Conservation (phyloP, 768 basidiomycete species). For the Rhodocollybia butyracea region DNA sequence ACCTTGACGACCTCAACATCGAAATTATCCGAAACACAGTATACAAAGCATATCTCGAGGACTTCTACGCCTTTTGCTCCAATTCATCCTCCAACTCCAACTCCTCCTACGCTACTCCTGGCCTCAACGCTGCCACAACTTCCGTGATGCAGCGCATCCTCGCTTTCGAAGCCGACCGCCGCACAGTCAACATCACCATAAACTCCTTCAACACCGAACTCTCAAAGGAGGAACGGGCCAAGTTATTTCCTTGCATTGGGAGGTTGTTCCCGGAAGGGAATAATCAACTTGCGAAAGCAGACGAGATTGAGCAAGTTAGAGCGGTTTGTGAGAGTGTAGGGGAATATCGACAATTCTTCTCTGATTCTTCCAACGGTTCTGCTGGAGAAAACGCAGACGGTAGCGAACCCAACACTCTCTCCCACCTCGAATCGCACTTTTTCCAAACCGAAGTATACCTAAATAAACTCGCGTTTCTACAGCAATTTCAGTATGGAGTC, state of each 20-base stretch:
- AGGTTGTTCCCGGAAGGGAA: slow-evolving; percentile 95
- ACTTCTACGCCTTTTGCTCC: slow-evolving; percentile 88
- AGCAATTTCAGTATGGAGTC: slow-evolving; percentile 93
- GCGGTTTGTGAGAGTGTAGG: slow-evolving; percentile 80
- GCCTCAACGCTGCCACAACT: too few relatives aligned
- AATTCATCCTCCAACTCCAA: too few relatives aligned
- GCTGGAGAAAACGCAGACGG: slow-evolving; percentile 40
- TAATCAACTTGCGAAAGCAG: slow-evolving; percentile 88
- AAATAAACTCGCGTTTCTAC: slow-evolving; percentile 93
- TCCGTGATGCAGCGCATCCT: slow-evolving; percentile 93
- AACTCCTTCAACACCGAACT: slow-evolving; percentile 98
- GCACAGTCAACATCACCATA: slow-evolving; percentile 97
- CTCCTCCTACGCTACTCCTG: too few relatives aligned
- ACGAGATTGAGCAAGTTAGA: slow-evolving; percentile 93
- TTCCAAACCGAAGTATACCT: slow-evolving; percentile 90
- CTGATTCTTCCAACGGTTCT: slow-evolving; percentile 36
- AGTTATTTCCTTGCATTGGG: slow-evolving; percentile 92
- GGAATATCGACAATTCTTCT: slow-evolving; percentile 92
- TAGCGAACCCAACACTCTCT: too few relatives aligned
- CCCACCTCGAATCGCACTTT: slow-evolving; percentile 89
- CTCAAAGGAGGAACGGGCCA: slow-evolving; percentile 90
- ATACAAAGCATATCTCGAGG: slow-evolving; percentile 98
- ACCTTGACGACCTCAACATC: slow-evolving; percentile 98
- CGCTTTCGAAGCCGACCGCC: slow-evolving; percentile 93
- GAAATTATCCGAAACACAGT: slow-evolving; percentile 99